phyloP scores from a whole-genome alignment of 2,329 filamentous ascomycete genomes.

The Ophiostoma himal-ulmi region DNA sequence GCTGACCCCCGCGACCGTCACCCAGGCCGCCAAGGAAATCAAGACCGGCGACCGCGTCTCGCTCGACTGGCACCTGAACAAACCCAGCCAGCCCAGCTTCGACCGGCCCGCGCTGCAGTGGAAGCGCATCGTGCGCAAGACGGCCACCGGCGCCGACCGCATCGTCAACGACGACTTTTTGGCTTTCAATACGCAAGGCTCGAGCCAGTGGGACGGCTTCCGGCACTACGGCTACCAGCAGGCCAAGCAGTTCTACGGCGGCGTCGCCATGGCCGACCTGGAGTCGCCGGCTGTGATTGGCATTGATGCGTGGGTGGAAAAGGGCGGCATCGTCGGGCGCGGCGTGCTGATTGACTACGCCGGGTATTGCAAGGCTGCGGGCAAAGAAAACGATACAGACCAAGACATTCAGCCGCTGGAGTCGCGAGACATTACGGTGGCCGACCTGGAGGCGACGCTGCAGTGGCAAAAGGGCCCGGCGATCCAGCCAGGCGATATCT shows the following conservation, averaged over 20 bases:
- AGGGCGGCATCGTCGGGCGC: not conserved
- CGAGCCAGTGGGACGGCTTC: constrained; percentile 47
- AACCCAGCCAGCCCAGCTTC: constrained; percentile 36
- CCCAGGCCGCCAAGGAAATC: constrained; percentile 43
- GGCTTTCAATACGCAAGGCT: constrained; percentile 43
- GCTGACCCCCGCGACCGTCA: constrained; percentile 25
- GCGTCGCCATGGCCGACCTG: constrained; percentile 19
- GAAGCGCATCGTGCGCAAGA: constrained; percentile 19
- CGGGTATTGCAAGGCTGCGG: not conserved
- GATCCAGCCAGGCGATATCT: constrained; percentile 36
- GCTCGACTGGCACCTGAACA: constrained; percentile 55
- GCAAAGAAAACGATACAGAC: too few relatives aligned
- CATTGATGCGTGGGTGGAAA: not conserved
- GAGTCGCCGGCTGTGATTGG: constrained; percentile 8
- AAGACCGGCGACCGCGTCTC: constrained; percentile 51
- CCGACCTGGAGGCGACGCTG: constrained; percentile 33
- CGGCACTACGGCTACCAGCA: constrained; percentile 34
- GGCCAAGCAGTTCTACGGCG: constrained; percentile 24
- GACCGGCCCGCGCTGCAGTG: constrained; percentile 45
- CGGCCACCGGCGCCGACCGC: constrained; percentile 22
- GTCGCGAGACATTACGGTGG: not conserved
- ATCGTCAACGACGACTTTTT: constrained; percentile 47
- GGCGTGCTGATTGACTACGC: constrained; percentile 1
- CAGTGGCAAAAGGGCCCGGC: constrained; percentile 32
- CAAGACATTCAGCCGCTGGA: not conserved